Evolutionary conservation across 139 green algal genomes (phyloP), one percentile per base, ranked within the genome.

Genomic region (Zygnema circumcarinatum): DNA sequence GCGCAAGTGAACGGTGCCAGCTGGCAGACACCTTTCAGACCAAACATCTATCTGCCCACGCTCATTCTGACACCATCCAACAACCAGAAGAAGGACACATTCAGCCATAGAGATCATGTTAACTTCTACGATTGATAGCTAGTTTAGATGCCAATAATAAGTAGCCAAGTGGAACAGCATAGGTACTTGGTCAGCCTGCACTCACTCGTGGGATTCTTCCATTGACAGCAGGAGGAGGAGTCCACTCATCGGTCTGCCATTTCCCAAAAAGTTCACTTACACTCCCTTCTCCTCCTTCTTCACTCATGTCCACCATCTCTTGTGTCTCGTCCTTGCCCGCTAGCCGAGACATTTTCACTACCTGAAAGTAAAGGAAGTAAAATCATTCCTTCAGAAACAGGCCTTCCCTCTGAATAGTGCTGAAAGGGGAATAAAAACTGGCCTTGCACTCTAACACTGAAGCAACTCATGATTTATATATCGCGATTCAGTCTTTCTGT

Each of bases 161-260:
- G n/a, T n/a, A n/a, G n/a, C n/a, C n/a, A n/a, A n/a, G n/a, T n/a
- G n/a, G n/a, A n/a, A n/a, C n/a, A n/a, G n/a, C n/a, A n/a, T n/a
- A n/a, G n/a, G n/a, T n/a, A n/a, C n/a, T n/a, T n/a, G n/a, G n/a
- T n/a, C n/a, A n/a, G n/a, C n/a, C n/a, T n/a, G n/a, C n/a, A n/a
- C n/a, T n/a, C n/a, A 87, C 81, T 74, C 67, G 86, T 7, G 85
- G 85, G 29, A 90, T 56, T 0, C 31, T 90, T n/a, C 85, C 85
- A 38, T 90, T 41, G 25, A 74, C 35, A 25, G 87, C 87, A 0
- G 74, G 36, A 16, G 86, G 79, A 25, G 87, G 74, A 0, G n/a
- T 32, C 86, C 87, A 91, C 32, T 36, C 47, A 67, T 92, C 87
- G 11, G 87, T 91, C 87, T 91, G 87, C 87, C 87, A 91, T 22